Evolutionary conservation across 768 basidiomycete species (phyloP).

Genomic region (Rhodotorula diobovata): DNA sequence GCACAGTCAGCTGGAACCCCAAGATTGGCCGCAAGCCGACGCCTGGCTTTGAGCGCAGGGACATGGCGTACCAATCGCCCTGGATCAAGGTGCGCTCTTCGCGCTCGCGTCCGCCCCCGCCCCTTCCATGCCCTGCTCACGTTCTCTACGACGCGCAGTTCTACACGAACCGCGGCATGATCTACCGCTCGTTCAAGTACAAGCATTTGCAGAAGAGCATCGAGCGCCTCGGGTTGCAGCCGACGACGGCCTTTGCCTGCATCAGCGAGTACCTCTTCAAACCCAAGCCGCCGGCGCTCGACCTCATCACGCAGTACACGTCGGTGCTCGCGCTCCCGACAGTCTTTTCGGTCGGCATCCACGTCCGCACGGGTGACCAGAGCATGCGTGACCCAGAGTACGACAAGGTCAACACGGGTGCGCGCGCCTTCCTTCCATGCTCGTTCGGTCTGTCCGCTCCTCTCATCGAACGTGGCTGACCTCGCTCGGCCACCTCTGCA

Average conservation of each 20-base stretch:
- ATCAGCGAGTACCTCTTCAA: slow-evolving; percentile 37
- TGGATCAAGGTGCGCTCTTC: slow-evolving; percentile 28
- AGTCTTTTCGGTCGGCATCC: slow-evolving; percentile 32
- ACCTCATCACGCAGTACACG: slow-evolving; percentile 32
- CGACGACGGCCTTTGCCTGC: slow-evolving; percentile 27
- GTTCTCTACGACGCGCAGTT: slow-evolving; percentile 6
- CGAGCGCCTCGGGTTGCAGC: slow-evolving; percentile 15
- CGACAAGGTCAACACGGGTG: slow-evolving; percentile 30
- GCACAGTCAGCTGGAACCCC: slow-evolving; percentile 27
- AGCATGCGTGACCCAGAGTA: slow-evolving; percentile 33
- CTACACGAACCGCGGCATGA: slow-evolving; percentile 35
- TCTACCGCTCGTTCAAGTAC: slow-evolving; percentile 34
- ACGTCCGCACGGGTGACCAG: slow-evolving; percentile 30
- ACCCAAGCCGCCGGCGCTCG: slow-evolving; percentile 27
- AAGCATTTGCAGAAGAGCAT: slow-evolving; percentile 32
- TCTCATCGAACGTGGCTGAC: neutral
- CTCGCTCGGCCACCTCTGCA: neutral
- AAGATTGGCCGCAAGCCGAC: neutral
- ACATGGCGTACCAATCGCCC: slow-evolving; percentile 24
- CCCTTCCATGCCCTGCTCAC: neutral
- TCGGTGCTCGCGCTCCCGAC: slow-evolving; percentile 20
- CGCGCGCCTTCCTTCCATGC: neutral
- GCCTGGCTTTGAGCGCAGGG: slow-evolving; percentile 28
- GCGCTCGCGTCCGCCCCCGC: no score
- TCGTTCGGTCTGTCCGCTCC: no score